Evolutionary conservation across 2,329 filamentous ascomycete genomes (phyloP), one percentile per base, ranked within the genome.

Genomic region (Talaromyces sp.): DNA sequence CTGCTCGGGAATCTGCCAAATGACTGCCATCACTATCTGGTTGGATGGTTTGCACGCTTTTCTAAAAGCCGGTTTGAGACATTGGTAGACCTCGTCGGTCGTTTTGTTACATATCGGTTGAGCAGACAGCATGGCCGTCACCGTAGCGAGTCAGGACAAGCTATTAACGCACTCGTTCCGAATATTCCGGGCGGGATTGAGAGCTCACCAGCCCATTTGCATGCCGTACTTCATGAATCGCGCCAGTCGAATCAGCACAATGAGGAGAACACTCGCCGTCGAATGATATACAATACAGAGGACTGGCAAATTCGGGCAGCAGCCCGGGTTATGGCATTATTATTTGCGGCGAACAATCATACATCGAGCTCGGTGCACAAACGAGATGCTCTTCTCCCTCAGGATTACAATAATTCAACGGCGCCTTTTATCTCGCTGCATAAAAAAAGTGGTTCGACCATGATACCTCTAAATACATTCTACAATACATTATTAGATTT

Each of bases 251-350:
- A 41, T 17, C 64, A 66, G n/a, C 19, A 13, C 11, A 61, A 49
- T 3, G 60, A 66, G 27, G 64, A 50, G 43, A 66, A 2, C 37
- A 89, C 80, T 73, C 74, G 80, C 68, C 73, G 79, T 61, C 75
- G 77, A 54, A 78, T 83, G 8, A 83, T 87, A 1, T 79, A 87
- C 0, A 96, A 95, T 74, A 83, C 85, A 22, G 91, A 94, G 66
- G 93, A 97, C 73, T 97, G 93, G 93, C 93, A 97, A 76, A 87
- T 96, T 64, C 90, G 88, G 74, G 91, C 91, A 11, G 90, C 90
- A 8, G 89, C 92, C 3, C 88, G 89, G 69, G 87, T 96, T 2
- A 89, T 97, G 83, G 88, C 90, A 10, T 77, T 97, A 25, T 76
- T 97, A 1, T 96, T 96, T 73, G 85, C 89, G 1, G 93, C 93